These are phyloP conservation scores for Chaetomium cochliodes DNA, from an alignment of 495 filamentous ascomycete species.

Conservation along the genomic window DNA sequence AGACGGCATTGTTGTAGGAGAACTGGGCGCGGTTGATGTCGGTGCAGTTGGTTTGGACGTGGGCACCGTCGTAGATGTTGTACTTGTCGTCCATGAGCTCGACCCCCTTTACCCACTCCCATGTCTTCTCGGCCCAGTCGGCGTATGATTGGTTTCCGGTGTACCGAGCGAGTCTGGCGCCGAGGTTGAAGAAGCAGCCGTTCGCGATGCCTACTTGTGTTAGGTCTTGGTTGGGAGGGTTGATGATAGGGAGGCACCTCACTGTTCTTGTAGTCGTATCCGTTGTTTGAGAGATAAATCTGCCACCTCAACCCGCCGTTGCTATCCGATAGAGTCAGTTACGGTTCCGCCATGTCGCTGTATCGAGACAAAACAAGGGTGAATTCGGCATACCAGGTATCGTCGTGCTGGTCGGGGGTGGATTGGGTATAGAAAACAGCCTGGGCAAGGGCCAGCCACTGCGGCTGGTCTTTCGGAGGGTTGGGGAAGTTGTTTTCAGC, in stretches of 20 bases:
- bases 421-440: slow-evolving; percentile 74
- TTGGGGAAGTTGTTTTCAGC: slow-evolving; percentile 71
- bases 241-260: slow-evolving; percentile 16
- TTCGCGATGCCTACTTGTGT: slow-evolving; percentile 62
- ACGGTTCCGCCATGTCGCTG: neutral
- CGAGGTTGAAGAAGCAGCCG: slow-evolving; percentile 83
- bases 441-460: slow-evolving; percentile 74
- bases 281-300: slow-evolving; percentile 71
- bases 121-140: slow-evolving; percentile 69
- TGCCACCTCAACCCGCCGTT: slow-evolving; percentile 82
- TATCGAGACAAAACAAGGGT: neutral
- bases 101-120: slow-evolving; percentile 65
- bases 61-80: slow-evolving; percentile 72
- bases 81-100: slow-evolving; percentile 64
- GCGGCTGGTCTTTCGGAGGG: slow-evolving; percentile 55
- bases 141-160: slow-evolving; percentile 76
- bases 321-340: neutral
- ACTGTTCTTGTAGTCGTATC: slow-evolving; percentile 89
- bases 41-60: slow-evolving; percentile 62
- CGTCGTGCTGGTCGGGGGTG: slow-evolving; percentile 57
- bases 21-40: slow-evolving; percentile 64
- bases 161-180: slow-evolving; percentile 72
- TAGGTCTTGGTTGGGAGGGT: neutral
- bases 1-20: slow-evolving; percentile 75
- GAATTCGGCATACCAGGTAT: slow-evolving; percentile 41